Conservation (phyloP, 2,329 filamentous ascomycete genomes). For the Didymella lethalis region DNA sequence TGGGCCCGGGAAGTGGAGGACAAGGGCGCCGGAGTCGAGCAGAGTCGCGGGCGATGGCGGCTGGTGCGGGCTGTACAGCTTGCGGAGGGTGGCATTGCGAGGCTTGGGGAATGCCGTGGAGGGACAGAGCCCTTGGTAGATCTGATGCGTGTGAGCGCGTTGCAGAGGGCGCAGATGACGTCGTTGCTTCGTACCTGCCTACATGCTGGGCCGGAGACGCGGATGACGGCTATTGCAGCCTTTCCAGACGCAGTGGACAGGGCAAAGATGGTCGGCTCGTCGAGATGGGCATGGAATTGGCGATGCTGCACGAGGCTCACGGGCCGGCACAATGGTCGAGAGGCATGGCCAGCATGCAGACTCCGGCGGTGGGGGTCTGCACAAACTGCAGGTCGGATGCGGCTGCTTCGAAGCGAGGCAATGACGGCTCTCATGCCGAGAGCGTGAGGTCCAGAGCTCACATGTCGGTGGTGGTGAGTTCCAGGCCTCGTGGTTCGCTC, state of each 20-base stretch:
- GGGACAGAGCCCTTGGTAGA: constrained; percentile 72
- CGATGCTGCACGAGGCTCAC: constrained; percentile 16
- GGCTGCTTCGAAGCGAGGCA: constrained; percentile 12
- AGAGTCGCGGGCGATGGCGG: constrained; percentile 55
- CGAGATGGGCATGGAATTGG: constrained; percentile 23
- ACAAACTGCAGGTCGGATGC: neutral
- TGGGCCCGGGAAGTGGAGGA: constrained; percentile 83
- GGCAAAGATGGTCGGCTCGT: constrained; percentile 79
- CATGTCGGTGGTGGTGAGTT: constrained; percentile 21
- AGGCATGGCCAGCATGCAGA: constrained; percentile 1
- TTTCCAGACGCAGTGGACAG: constrained; percentile 85
- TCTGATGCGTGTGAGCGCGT: constrained; percentile 49
- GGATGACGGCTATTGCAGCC: constrained; percentile 89
- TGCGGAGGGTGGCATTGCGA: constrained; percentile 74
- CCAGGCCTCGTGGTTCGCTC: constrained; percentile 30
- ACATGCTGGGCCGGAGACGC: constrained; percentile 83
- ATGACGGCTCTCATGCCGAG: constrained; percentile 49
- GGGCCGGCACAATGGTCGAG: constrained; percentile 11
- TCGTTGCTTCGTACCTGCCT: constrained; percentile 59
- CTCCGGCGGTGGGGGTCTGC: neutral
- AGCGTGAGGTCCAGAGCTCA: constrained; percentile 18
- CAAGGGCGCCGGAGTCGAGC: constrained; percentile 78
- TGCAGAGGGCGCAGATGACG: too few species aligned
- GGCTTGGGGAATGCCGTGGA: constrained; percentile 62
- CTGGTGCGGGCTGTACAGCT: constrained; percentile 68